Conservation (phyloP, 371 early-diverging fungal genomes). For the Mucor velutinosus region DNA sequence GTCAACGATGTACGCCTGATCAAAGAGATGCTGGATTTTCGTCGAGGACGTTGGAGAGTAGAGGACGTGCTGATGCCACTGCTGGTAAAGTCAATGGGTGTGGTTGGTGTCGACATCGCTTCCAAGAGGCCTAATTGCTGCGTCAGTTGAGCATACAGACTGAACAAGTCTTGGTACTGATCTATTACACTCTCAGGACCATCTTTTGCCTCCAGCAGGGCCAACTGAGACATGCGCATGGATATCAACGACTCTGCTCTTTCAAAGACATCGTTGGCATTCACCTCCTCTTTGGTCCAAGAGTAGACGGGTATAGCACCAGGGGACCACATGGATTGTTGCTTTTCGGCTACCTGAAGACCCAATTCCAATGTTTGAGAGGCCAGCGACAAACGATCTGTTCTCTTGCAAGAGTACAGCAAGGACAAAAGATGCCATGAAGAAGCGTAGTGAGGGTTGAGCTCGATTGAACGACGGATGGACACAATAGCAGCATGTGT, state of each 20-base stretch:
- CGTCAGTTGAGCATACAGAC: constrained; percentile 61
- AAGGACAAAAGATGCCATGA: constrained; percentile 89
- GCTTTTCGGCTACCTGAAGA: constrained; percentile 21
- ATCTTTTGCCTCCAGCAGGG: constrained; percentile 25
- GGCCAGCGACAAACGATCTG: constrained; percentile 47
- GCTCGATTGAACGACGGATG: constrained; percentile 61
- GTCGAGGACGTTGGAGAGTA: too few relatives aligned
- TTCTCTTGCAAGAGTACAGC: constrained; percentile 59
- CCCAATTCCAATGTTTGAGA: constrained; percentile 73
- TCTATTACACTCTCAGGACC: constrained; percentile 58
- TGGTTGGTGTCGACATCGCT: background rate
- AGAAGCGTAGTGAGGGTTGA: constrained; percentile 62
- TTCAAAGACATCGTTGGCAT: constrained; percentile 20
- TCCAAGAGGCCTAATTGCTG: constrained; percentile 10
- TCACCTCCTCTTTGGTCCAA: constrained; percentile 21
- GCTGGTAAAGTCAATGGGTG: background rate
- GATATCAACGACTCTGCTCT: constrained; percentile 27
- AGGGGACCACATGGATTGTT: background rate
- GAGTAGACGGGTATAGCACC: constrained; percentile 21
- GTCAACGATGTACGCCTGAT: constrained; percentile 11
- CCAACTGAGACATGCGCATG: constrained; percentile 27
- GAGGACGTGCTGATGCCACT: background rate
- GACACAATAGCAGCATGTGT: constrained; percentile 61
- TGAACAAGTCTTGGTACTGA: constrained; percentile 60
- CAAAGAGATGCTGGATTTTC: constrained; percentile 15